Base-by-base conservation (phyloP, 1,284 basidiomycete genomes). In the Polyporus tsugae region DNA sequence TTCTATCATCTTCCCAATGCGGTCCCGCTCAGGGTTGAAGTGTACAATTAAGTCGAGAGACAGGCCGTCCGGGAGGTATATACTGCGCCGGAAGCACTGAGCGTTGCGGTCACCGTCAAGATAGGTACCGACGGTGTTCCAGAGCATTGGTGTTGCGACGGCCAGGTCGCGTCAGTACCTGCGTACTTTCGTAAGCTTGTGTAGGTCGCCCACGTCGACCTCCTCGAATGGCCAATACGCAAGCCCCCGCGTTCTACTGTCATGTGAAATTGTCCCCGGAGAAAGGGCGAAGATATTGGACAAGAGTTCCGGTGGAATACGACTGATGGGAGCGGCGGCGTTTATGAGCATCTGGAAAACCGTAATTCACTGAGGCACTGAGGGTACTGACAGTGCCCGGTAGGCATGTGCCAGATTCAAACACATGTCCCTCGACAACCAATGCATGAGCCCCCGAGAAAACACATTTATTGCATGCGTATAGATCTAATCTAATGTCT, bases 271-370 rank as follows among this genome's bases (percentile, higher is more conserved):
- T 9, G 5, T 55, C 35, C 29, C 53, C 2, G 35, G 55, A n/a
- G 33, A 36, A 19, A 58, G 55, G 33, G 33, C 35, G 64, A 65
- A 61, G 38, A 65, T 55, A 22, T 53, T 25, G 1, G 38, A 38
- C 38, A 65, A 29, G 5, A 65, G 35, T 11, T 65, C 64, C 7
- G 39, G 64, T 6, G 64, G 64, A 6, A 61, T 38, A 19, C 64
- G 64, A 49, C 61, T 61, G 17, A 65, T 55, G 15, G 64, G 64
- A 19, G 52, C 15, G 6, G 52, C 15, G 2, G 59, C 46, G n/a
- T 65, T 65, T 5, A 57, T n/a, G 33, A 57, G n/a, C n/a, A n/a
- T n/a, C n/a, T n/a, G n/a, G n/a, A n/a, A n/a, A n/a, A n/a, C n/a
- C n/a, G n/a, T n/a, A n/a, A n/a, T n/a, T n/a, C n/a, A n/a, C n/a